These are phyloP conservation scores for Mollisiaceae sp. DNA, from an alignment of 2,329 filamentous ascomycete genomes.

Conservation along the genomic window DNA sequence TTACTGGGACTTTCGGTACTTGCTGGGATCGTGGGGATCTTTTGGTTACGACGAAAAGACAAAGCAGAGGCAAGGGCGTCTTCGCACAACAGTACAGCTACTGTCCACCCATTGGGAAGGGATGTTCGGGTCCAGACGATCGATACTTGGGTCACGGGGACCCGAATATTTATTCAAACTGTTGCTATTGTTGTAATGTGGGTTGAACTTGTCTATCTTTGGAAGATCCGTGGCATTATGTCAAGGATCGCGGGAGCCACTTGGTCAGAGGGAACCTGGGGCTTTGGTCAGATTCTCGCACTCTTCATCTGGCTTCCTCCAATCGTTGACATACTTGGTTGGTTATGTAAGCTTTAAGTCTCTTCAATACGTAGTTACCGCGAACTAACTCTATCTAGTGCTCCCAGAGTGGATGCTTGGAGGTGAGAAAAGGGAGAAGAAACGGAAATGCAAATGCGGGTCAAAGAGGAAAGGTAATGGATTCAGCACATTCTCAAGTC, in stretches of 20 bases:
- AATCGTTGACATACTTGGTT: slow-evolving; percentile 20
- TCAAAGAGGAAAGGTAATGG: slow-evolving; percentile 1
- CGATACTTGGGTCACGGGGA: slow-evolving; percentile 7
- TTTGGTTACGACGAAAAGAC: slow-evolving; percentile 12
- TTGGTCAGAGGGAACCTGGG: slow-evolving; percentile 21
- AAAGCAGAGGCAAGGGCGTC: neutral
- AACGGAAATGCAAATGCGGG: slow-evolving; percentile 13
- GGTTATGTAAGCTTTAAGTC: slow-evolving; percentile 10
- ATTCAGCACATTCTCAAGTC: neutral
- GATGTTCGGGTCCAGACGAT: slow-evolving; percentile 6
- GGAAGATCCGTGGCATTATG: slow-evolving; percentile 23
- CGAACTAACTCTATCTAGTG: slow-evolving; percentile 9
- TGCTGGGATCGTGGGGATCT: slow-evolving; percentile 16
- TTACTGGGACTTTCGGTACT: slow-evolving; percentile 19
- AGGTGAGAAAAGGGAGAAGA: slow-evolving; percentile 8
- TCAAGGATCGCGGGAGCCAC: slow-evolving; percentile 18
- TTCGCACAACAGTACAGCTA: neutral
- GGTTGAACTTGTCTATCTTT: slow-evolving; percentile 26
- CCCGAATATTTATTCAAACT: slow-evolving; percentile 19
- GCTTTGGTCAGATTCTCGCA: slow-evolving; percentile 25
- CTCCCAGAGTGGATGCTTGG: slow-evolving; percentile 13
- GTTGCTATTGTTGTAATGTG: slow-evolving; percentile 22
- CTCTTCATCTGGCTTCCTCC: slow-evolving; percentile 23
- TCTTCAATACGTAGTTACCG: neutral
- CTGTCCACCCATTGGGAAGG: neutral